These are phyloP conservation scores for Fusarium sp. DNA, from an alignment of 2,329 filamentous ascomycete species.

Conservation along the genomic window DNA sequence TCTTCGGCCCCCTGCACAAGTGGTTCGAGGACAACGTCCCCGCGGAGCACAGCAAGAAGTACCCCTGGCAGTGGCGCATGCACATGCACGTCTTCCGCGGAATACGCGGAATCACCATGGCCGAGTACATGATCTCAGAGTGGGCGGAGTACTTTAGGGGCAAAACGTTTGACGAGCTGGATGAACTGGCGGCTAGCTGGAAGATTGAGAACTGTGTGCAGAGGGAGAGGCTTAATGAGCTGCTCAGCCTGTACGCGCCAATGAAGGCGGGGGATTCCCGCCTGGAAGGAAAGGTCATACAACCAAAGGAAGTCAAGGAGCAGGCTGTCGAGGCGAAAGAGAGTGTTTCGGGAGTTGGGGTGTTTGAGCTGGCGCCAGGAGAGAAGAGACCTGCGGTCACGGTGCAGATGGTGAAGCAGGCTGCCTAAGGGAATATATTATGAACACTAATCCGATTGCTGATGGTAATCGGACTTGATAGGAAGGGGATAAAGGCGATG, in stretches of 20 bases:
- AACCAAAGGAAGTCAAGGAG: slow-evolving; percentile 22
- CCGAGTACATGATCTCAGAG: slow-evolving; percentile 63
- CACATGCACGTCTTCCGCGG: slow-evolving; percentile 61
- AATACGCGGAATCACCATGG: slow-evolving; percentile 54
- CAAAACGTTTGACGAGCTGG: slow-evolving; percentile 62
- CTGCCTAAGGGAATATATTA: not conserved
- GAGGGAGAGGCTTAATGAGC: slow-evolving; percentile 62
- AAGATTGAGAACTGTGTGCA: slow-evolving; percentile 65
- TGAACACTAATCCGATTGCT: not conserved
- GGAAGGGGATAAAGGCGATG: not conserved
- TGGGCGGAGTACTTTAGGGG: slow-evolving; percentile 65
- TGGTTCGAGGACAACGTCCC: slow-evolving; percentile 59
- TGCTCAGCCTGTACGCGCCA: slow-evolving; percentile 57
- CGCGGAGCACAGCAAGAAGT: slow-evolving; percentile 56
- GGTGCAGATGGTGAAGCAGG: not conserved
- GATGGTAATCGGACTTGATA: too few relatives aligned
- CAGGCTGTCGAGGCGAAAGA: not conserved
- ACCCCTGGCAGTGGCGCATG: slow-evolving; percentile 61
- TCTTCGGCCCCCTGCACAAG: slow-evolving; percentile 53
- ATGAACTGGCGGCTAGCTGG: slow-evolving; percentile 64
- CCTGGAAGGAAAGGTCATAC: slow-evolving; percentile 45
- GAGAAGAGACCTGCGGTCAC: slow-evolving; percentile 21
- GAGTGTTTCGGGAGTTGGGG: slow-evolving; percentile 42
- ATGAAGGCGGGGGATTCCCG: slow-evolving; percentile 40
- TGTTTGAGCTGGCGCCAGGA: slow-evolving; percentile 45